Conservation (phyloP, 345 rosid species). For the Reutealis trisperma region DNA sequence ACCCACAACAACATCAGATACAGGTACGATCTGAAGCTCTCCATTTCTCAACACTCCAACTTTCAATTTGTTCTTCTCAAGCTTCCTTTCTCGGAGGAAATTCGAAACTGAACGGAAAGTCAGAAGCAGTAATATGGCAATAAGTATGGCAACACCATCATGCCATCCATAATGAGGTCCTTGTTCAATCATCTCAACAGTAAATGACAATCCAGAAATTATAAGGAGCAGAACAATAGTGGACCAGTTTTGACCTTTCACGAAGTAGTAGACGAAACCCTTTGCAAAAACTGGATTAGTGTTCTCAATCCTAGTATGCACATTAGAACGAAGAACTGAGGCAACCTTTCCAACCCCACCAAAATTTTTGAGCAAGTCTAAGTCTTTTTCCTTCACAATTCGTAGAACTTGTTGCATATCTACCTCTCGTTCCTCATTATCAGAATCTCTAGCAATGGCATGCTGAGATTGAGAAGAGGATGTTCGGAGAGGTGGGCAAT, state of each 20-base stretch:
- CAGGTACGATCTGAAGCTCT: background rate
- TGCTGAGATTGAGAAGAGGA: background rate
- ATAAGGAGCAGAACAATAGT: slow-evolving; percentile 23
- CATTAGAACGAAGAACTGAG: slow-evolving; percentile 13
- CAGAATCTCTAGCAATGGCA: slow-evolving; percentile 10
- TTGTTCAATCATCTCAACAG: slow-evolving; percentile 12
- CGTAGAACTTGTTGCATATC: background rate
- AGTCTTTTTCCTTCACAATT: slow-evolving; percentile 23
- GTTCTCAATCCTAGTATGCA: slow-evolving; percentile 8
- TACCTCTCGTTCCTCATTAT: background rate
- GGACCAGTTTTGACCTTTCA: slow-evolving; percentile 13
- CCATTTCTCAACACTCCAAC: slow-evolving; percentile 24
- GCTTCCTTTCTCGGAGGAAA: slow-evolving; percentile 14
- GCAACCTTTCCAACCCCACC: slow-evolving; percentile 22
- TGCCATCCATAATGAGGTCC: slow-evolving; percentile 31
- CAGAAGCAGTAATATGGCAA: slow-evolving; percentile 17
- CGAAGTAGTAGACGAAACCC: slow-evolving; percentile 5
- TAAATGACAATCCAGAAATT: slow-evolving; percentile 22
- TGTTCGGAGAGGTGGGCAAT: background rate
- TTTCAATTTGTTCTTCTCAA: slow-evolving; percentile 11
- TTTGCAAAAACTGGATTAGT: background rate
- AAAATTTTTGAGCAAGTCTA: background rate
- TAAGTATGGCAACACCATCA: slow-evolving; percentile 31
- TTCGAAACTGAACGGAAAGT: slow-evolving; percentile 15
- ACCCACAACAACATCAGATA: slow-evolving; percentile 18